Conservation (phyloP, 2,329 filamentous ascomycete genomes). For the Ceratocystis albifundus region DNA sequence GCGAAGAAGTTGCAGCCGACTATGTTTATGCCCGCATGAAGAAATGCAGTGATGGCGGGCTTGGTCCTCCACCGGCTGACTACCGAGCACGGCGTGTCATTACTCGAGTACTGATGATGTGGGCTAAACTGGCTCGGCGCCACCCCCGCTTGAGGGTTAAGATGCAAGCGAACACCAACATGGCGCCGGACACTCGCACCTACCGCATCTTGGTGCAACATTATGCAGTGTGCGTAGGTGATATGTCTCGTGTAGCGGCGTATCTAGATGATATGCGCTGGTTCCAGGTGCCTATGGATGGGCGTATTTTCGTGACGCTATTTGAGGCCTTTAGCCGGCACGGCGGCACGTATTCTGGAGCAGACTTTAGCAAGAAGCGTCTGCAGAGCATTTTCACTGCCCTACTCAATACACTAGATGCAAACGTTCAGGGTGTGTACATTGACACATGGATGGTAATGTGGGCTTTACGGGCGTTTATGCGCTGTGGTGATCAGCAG, state of each 20-base stretch:
- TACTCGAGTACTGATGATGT: constrained; percentile 46
- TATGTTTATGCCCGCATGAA: constrained; percentile 81
- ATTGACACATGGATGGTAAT: constrained; percentile 51
- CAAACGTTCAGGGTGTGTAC: constrained; percentile 36
- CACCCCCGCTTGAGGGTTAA: constrained; percentile 12
- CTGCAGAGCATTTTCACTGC: constrained; percentile 57
- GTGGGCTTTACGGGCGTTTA: constrained; percentile 52
- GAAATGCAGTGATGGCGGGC: constrained; percentile 34
- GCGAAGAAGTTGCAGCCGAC: constrained; percentile 66
- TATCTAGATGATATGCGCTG: constrained; percentile 71
- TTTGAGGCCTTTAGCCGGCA: constrained; percentile 72
- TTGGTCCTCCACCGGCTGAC: constrained; percentile 29
- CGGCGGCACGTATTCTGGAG: constrained; percentile 31
- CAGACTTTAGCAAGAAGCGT: constrained; percentile 60
- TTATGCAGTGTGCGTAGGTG: constrained; percentile 55
- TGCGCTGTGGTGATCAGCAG: constrained; percentile 43
- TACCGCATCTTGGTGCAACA: constrained; percentile 71
- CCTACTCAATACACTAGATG: constrained; percentile 46
- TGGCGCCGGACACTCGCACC: constrained; percentile 63
- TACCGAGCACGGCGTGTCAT: constrained; percentile 41
- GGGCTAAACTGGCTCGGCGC: constrained; percentile 41
- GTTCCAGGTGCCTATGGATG: constrained; percentile 56
- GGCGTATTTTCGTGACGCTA: constrained; percentile 65
- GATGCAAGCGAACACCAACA: constrained; percentile 37
- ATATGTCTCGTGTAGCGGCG: constrained; percentile 57